These are phyloP conservation scores for Suhomyces vadensis DNA, from an alignment of 805 yeast species.

Conservation along the genomic window DNA sequence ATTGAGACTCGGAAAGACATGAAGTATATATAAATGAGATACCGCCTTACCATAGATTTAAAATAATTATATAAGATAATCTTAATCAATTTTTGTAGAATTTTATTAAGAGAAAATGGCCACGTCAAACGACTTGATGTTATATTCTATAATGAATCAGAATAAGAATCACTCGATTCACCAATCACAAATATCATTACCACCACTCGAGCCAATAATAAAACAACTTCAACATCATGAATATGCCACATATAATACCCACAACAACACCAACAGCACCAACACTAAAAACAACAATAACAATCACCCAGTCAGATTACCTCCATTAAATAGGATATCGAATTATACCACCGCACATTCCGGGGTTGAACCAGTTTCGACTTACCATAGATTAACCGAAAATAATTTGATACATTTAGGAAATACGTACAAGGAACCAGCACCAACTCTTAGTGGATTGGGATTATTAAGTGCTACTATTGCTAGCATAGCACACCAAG, in stretches of 20 bases:
- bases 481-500: slow-evolving; percentile 6
- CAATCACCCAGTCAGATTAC: slow-evolving; percentile 6
- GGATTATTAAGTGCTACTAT: slow-evolving; percentile 12
- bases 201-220: slow-evolving; percentile 12
- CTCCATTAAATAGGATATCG: slow-evolving; percentile 8
- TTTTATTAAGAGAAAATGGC: slow-evolving; percentile 12
- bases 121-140: slow-evolving; percentile 36
- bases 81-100: no score
- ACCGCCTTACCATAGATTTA: not conserved
- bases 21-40: slow-evolving; percentile 5
- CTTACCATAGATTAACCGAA: slow-evolving; percentile 18
- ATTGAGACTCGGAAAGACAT: not conserved
- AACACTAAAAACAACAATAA: not conserved
- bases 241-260: not conserved
- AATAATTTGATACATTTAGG: slow-evolving; percentile 18
- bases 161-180: not conserved
- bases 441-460: slow-evolving; percentile 7
- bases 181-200: slow-evolving; percentile 7
- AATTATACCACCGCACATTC: slow-evolving; percentile 11
- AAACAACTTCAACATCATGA: slow-evolving; percentile 5
- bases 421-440: slow-evolving; percentile 5
- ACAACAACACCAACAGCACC: not conserved
- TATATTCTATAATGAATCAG: slow-evolving; percentile 40
- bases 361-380: not conserved
- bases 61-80: not conserved